Percentiles rank a stretch among this genome's conserved stretches.
Evolutionary conservation across 352 stramenopile genomes (phyloP).

Genomic region (Pythium rishiriense): DNA sequence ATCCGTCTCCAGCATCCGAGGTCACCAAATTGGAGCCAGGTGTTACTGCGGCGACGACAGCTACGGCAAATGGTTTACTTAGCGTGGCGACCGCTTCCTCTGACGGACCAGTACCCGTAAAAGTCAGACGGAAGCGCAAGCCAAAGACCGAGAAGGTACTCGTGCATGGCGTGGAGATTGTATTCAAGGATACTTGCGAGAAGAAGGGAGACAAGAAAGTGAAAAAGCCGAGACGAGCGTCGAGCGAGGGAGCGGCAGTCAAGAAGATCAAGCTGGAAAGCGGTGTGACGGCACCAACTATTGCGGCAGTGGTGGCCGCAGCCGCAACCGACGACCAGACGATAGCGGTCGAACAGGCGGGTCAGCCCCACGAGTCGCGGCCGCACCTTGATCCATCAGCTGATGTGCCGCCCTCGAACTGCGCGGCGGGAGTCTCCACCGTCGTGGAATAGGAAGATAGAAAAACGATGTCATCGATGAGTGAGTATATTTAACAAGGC

Average conservation of each 20-base stretch:
- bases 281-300: neutral
- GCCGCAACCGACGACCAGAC: neutral
- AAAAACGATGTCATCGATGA: too few species aligned
- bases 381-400: too few species aligned
- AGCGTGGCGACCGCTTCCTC: neutral
- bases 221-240: slow-evolving; percentile 30
- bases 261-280: slow-evolving; percentile 3
- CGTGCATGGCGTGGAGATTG: slow-evolving; percentile 41
- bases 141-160: slow-evolving; percentile 57
- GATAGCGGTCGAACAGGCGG: too few species aligned
- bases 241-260: neutral
- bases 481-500: too few species aligned
- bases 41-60: too few species aligned
- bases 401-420: too few species aligned
- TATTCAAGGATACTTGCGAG: slow-evolving; percentile 61
- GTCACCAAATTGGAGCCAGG: too few species aligned
- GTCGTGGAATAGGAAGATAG: too few species aligned
- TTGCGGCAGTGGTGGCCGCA: neutral
- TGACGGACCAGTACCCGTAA: neutral
- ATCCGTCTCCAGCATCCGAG: too few species aligned
- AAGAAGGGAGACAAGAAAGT: slow-evolving; percentile 63
- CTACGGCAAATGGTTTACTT: too few species aligned
- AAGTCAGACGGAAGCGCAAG: slow-evolving; percentile 39
- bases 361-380: too few species aligned
- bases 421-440: too few species aligned